Evolutionary conservation across 2,329 filamentous ascomycete species (phyloP), one percentile per base, ranked within the genome.

Genomic region (Stemphylium vesicarium): DNA sequence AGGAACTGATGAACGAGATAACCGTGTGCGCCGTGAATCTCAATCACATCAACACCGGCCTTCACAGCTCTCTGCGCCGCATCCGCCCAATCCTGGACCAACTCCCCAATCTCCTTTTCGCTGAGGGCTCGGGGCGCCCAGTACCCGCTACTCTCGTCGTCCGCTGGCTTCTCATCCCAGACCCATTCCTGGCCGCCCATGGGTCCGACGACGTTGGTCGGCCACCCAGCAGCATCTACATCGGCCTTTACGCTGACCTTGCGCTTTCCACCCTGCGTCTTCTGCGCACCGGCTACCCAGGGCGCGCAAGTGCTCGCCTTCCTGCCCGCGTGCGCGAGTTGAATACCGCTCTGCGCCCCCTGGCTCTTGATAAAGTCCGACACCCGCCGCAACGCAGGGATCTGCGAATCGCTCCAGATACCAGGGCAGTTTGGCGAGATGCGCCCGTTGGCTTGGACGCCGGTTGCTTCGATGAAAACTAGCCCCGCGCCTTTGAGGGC

Each of bases 1-100:
- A 79, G 62, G 50, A 79, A 80, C 45, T 78, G 74, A 12, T 75
- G 70, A 4, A 80, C 59, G 2, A 79, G 66, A 50, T 80, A 80
- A 2, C 78, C 78, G 46, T 79, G 77, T 9, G 73, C 74, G 18
- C 48, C 72, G 49, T 76, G 74, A n/a, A 76, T 73, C 74, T 87
- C 73, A 33, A 76, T 71, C 2, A 75, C 70, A 31, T 76, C 68
- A 2, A 77, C 56, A 1, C 74, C 74, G 0, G 74, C 74, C 16
- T 70, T 71, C 0, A 75, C 71, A 5, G 74, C 75, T 18, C 76
- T 53, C 33, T 63, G 54, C 9, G 74, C 74, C 0, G 78, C 78
- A 1, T 59, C 66, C 2, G 69, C 75, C 62, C 76, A 80, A 33
- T 80, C 78, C 5, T 69, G 44, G 0, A 79, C 70, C 3, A 75